These are phyloP conservation scores for Thecaphora thlaspeos DNA, from an alignment of 1,284 basidiomycete genomes.

Conservation along the genomic window DNA sequence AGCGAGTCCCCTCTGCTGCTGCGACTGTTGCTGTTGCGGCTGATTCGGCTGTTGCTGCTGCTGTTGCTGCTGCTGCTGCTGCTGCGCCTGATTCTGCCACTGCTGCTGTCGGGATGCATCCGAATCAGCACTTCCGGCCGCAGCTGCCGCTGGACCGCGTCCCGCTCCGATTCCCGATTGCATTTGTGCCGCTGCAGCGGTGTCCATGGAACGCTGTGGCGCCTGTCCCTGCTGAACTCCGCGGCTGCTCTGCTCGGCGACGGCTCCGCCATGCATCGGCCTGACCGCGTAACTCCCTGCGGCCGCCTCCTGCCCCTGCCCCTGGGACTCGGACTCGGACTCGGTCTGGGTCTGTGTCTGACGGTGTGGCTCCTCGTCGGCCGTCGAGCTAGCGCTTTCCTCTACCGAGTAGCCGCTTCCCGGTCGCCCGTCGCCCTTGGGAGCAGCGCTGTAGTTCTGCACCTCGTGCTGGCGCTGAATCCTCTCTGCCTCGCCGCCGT, in stretches of 20 bases:
- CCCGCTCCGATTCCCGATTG: no score
- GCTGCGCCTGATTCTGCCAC: slow-evolving; percentile 20
- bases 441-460: no score
- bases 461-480: slow-evolving; percentile 49
- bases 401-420: no score
- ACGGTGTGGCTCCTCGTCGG: slow-evolving; percentile 19
- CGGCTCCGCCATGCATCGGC: no score
- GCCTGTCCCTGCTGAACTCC: no score
- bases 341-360: no score
- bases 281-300: no score
- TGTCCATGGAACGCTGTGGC: no score
- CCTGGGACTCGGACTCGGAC: no score
- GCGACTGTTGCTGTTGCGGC: neutral
- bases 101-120: slow-evolving; percentile 57
- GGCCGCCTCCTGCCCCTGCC: no score
- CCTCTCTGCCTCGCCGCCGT: slow-evolving; percentile 59
- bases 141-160: slow-evolving; percentile 4
- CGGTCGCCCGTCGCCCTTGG: no score
- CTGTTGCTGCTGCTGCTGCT: slow-evolving; percentile 42
- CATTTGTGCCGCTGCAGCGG: slow-evolving; percentile 2
- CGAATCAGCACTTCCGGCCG: slow-evolving; percentile 35
- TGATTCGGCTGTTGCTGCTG: slow-evolving; percentile 8
- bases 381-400: slow-evolving; percentile 4
- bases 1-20: slow-evolving; percentile 6
- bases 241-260: no score